Evolutionary conservation across 495 filamentous ascomycete genomes (phyloP).

Genomic region (Lasiosphaeria hispida): DNA sequence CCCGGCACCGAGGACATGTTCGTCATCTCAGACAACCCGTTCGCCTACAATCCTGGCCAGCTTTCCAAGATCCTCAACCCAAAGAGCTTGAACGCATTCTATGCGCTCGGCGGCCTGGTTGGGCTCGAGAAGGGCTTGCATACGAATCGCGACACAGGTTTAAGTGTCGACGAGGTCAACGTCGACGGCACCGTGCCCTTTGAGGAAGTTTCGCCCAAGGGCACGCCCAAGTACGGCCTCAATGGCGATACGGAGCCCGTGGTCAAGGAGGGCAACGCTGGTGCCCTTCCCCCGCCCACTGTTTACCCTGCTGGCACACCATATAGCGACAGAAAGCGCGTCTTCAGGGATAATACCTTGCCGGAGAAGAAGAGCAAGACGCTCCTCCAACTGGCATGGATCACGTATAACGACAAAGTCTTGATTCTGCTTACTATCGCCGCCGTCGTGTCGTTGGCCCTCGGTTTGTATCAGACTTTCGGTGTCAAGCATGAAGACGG

Average conservation of each 20-base stretch:
- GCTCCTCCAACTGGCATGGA: slow-evolving; percentile 73
- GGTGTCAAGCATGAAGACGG: slow-evolving; percentile 47
- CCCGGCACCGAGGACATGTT: slow-evolving; percentile 63
- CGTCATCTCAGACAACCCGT: slow-evolving; percentile 59
- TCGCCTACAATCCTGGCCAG: slow-evolving; percentile 68
- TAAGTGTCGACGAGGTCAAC: slow-evolving; percentile 62
- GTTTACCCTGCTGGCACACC: slow-evolving; percentile 16
- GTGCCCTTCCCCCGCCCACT: slow-evolving; percentile 2
- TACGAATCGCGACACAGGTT: slow-evolving; percentile 60
- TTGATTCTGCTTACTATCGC: slow-evolving; percentile 71
- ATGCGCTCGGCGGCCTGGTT: slow-evolving; percentile 63
- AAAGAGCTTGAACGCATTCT: slow-evolving; percentile 68
- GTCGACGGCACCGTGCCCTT: slow-evolving; percentile 59
- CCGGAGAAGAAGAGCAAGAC: slow-evolving; percentile 72
- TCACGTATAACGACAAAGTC: slow-evolving; percentile 83
- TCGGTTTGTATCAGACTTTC: slow-evolving; percentile 73
- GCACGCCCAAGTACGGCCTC: slow-evolving; percentile 31
- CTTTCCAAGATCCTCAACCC: slow-evolving; percentile 71
- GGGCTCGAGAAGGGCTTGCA: slow-evolving; percentile 66
- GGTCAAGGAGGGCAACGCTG: slow-evolving; percentile 14
- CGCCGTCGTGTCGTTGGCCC: slow-evolving; percentile 65
- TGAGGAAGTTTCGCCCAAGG: slow-evolving; percentile 46
- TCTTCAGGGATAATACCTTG: slow-evolving; percentile 68
- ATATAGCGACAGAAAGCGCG: slow-evolving; percentile 64
- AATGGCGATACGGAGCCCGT: slow-evolving; percentile 26